Evolutionary conservation across 345 rosid genomes (phyloP), one percentile per base, ranked within the genome.

Genomic region (Moringa oleifera): DNA sequence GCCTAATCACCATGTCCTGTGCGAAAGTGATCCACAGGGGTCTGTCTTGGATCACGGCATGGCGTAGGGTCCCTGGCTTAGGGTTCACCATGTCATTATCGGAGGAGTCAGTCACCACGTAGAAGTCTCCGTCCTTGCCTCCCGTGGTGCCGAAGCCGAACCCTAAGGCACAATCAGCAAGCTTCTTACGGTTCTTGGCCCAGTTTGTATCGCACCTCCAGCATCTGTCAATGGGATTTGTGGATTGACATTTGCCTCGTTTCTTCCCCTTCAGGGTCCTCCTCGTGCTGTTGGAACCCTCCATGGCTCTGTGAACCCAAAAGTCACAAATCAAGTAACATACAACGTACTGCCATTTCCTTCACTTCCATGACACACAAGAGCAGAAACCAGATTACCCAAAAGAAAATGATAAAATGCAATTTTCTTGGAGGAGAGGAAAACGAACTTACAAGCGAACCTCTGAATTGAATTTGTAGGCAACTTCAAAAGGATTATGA

Each of bases 11-110:
- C 98, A 92, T 85, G 76, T 81, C 61, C 6, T 55, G 62, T 8
- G 77, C 80, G 31, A 92, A 92, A 45, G 73, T 73, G 75, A 92
- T 92, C 96, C 97, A 92, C 41, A 84, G 81, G 0, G 98, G 95
- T 65, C 67, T 77, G 16, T 75, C 70, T 59, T 83, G 78, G 63
- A 83, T 81, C 69, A 81, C 96, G 0, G 88, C 96, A 16, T 85
- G 74, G 19, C 96, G 83, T 25, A 89, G 76, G 1, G 98, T 89
- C 60, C 96, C 98, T 0, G 75, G 83, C 56, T 67, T 89, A 0
- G 95, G 93, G 72, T 78, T 75, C 5, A 61, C 0, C 50, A 91
- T 15, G 28, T 85, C 79, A 18, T 70, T 0, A 66, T 92, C 98
- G 0, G 91, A 71, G 1, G 61, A 17, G 20, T 87, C 87, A 0